Evolutionary conservation across 129 eudicot genomes (phyloP).

Genomic region (Chrysanthemum lavandulifolium): DNA sequence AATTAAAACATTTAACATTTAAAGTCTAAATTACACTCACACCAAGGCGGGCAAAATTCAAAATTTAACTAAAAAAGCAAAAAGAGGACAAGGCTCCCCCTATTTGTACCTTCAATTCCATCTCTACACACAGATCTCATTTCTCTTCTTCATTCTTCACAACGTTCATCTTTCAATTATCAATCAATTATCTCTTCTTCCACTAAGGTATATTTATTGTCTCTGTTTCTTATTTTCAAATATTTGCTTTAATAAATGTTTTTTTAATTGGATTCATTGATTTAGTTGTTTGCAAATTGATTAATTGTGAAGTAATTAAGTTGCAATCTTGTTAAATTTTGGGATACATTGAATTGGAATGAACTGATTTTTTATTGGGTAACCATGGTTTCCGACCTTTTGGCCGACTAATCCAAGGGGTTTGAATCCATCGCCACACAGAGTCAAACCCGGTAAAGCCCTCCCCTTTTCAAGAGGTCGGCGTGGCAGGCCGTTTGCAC

Average conservation of each 20-base stretch:
- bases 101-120: constrained; percentile 10
- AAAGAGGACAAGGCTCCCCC: constrained; percentile 9
- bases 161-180: background rate
- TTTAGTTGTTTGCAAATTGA: constrained; percentile 1
- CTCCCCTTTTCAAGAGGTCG: no score
- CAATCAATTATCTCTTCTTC: background rate
- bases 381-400: no score
- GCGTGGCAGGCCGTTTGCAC: no score
- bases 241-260: background rate
- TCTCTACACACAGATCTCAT: constrained; percentile 8
- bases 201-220: constrained; percentile 19
- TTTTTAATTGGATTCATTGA: background rate
- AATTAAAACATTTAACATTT: no score
- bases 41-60: constrained; percentile 40
- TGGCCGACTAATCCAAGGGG: no score
- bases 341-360: background rate
- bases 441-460: no score
- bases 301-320: background rate
- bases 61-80: constrained; percentile 18
- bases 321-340: background rate
- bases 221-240: background rate
- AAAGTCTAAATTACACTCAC: background rate
- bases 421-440: no score
- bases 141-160: background rate
- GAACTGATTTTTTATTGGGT: background rate